These are phyloP conservation scores for Sporothrix pallida DNA, from an alignment of 2,329 filamentous ascomycete genomes.

Conservation along the genomic window DNA sequence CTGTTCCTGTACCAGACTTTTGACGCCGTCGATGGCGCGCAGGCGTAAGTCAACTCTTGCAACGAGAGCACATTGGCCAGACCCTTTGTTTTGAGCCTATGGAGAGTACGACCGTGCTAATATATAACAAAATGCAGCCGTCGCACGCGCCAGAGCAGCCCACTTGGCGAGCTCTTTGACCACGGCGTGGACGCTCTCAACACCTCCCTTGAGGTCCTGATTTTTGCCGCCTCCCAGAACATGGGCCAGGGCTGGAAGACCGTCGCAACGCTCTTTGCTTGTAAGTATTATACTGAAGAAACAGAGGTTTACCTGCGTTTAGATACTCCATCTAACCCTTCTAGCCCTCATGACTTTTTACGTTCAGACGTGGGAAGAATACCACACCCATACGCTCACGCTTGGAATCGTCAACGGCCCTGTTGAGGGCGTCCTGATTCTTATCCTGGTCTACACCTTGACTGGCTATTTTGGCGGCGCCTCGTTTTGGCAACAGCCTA, in stretches of 20 bases:
- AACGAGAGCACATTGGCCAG: not conserved
- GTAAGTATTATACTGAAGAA: constrained; percentile 55
- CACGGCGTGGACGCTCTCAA: constrained; percentile 97
- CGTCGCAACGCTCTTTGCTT: constrained; percentile 79
- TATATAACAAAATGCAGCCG: constrained; percentile 57
- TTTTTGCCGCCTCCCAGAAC: constrained; percentile 92
- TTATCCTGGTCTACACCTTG: constrained; percentile 79
- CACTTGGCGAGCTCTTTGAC: constrained; percentile 94
- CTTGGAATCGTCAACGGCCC: constrained; percentile 91
- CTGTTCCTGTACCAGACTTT: constrained; percentile 98
- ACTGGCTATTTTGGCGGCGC: constrained; percentile 86
- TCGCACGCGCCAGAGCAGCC: constrained; percentile 89
- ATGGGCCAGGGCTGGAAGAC: constrained; percentile 92
- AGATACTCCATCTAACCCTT: constrained; percentile 23
- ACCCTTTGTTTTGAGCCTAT: too few relatives aligned
- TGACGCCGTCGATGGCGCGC: constrained; percentile 92
- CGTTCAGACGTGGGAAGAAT: constrained; percentile 98
- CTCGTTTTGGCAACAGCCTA: constrained; percentile 89
- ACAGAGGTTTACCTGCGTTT: not conserved
- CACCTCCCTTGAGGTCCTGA: constrained; percentile 87
- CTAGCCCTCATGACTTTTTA: constrained; percentile 91
- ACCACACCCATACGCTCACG: constrained; percentile 94
- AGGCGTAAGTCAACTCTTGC: constrained; percentile 69
- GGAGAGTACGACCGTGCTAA: not conserved
- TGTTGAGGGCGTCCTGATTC: constrained; percentile 88